A percentile compares a stretch with the other conserved stretches of the same genome.
Evolutionary conservation across 1,284 basidiomycete species (phyloP).

Genomic region (Sporisorium sorghi): DNA sequence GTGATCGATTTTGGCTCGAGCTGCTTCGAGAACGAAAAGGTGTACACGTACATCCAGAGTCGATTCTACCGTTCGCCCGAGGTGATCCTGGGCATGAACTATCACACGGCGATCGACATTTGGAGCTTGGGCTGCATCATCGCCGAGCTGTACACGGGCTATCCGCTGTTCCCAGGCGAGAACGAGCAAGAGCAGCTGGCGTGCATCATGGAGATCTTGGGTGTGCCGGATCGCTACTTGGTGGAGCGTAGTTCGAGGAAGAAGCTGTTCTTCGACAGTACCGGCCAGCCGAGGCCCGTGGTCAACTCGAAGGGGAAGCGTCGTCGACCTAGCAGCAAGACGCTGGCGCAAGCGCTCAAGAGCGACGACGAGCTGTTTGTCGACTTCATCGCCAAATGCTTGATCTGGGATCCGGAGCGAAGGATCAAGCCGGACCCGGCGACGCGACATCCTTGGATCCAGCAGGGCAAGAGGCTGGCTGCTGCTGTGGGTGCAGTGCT

Average conservation of each 20-base stretch:
- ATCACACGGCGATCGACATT: slow-evolving; percentile 83
- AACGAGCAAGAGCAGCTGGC: slow-evolving; percentile 94
- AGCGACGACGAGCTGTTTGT: slow-evolving; percentile 81
- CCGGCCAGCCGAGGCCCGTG: slow-evolving; percentile 88
- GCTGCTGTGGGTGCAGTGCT: slow-evolving; percentile 12
- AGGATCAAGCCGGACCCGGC: slow-evolving; percentile 94
- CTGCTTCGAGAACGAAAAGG: slow-evolving; percentile 98
- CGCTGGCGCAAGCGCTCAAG: slow-evolving; percentile 86
- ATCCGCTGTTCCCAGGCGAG: slow-evolving; percentile 99
- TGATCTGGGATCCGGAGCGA: slow-evolving; percentile 97
- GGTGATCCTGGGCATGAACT: slow-evolving; percentile 71
- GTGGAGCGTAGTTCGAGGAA: slow-evolving; percentile 92
- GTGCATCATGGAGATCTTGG: slow-evolving; percentile 99
- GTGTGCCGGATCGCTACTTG: slow-evolving; percentile 92
- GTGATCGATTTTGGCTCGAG: slow-evolving; percentile 99
- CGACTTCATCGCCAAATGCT: slow-evolving; percentile 88
- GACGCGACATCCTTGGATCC: slow-evolving; percentile 69
- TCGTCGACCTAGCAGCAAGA: slow-evolving; percentile 88
- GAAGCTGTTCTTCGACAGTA: slow-evolving; percentile 96
- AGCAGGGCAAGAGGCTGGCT: slow-evolving; percentile 28
- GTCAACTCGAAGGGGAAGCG: slow-evolving; percentile 96
- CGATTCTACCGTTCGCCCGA: slow-evolving; percentile 95
- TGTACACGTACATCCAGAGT: slow-evolving; percentile 97
- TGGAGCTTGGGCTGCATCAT: slow-evolving; percentile 98
- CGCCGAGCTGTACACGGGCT: slow-evolving; percentile 97